Evolutionary conservation across 805 yeast species (phyloP), one percentile per base, ranked within the genome.

Genomic region (Candida arabinofermentans): DNA sequence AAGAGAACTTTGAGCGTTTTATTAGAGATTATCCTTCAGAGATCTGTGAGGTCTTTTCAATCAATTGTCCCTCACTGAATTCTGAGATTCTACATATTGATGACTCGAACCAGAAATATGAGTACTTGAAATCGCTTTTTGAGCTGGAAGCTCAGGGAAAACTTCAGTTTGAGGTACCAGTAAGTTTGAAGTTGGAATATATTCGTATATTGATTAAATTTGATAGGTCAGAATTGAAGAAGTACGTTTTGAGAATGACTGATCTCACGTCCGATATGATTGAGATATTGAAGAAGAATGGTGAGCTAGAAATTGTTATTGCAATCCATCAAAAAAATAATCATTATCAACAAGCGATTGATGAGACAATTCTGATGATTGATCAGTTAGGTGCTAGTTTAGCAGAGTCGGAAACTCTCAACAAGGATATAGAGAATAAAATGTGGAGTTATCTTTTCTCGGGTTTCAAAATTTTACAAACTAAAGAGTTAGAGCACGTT

Each of bases 341-440:
- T 48, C 53, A 55, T 32, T 83, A 91, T 58, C 89, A 83, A 55
- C 70, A 75, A 21, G 64, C 69, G 10, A 70, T 81, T 8, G 66
- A 67, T 42, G 44, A 50, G 13, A 40, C 69, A 5, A 41, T 59
- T 13, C 41, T 40, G 3, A 42, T 44, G 8, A 42, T 62, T 6
- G 16, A 36, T 10, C 23, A 9, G 3, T 4, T 23, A 10, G 51
- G 55, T 8, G 50, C 57, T 2, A 46, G 57, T 1, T 39, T 69
- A 13, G 50, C 61, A 4, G 43, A 42, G 1, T 24, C 34, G 2
- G 18, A 16, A 39, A 49, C 40, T 30, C 45, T 43, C 12, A 35
- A 51, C 23, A 32, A 34, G 8, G 34, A 19, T 1, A 16, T 53
- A 7, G 71, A 66, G 40, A 36, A 46, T 9, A 52, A 55, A n/a